Evolutionary conservation across 805 yeast species (phyloP), one percentile per base, ranked within the genome.

Genomic region (Teunomyces stri): DNA sequence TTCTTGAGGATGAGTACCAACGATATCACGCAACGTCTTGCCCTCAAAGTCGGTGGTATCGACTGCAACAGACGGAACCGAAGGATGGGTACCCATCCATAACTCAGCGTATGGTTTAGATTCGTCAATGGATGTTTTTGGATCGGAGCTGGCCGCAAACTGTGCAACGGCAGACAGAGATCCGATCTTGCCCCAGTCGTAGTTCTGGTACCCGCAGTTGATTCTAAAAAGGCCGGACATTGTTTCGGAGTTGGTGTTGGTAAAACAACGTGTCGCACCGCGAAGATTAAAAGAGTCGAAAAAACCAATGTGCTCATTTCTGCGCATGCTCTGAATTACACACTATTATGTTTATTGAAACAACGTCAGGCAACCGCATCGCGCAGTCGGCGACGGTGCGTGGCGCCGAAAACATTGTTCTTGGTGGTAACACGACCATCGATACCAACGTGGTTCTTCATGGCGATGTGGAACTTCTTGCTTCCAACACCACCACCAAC

Each of bases 51-150:
- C 35, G 6, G 51, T 56, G 28, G 60, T 64, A 22, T 70, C 78
- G 21, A 78, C 76, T 42, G 80, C 78, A 42, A 68, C 69, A 15
- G 96, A 85, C 25, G 98, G 97, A 10, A 87, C 90, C 40, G 87
- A 87, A 45, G 96, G 92, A 65, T 94, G 99, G 21, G 98, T 90
- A 34, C 99, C 99, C 99, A 94, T 94, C 99, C 99, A 94, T 56
- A 94, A 75, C 68, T 94, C 99, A 13, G 99, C 99, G 62, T 94
- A 94, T 9, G 99, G 98, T 61, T 83, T 81, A 33, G 75, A 45
- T 58, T 85, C 91, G 54, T 87, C 89, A 46, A 90, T 78, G 15
- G 60, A 61, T 45, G 88, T 73, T 10, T 56, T 38, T 2, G 88
- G 79, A 66, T 87, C 84, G 38, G 95, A 82, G 43, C 75, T 73